Evolutionary conservation across 148 eudicot genomes (phyloP).

Genomic region (Fagopyrum esculentum): DNA sequence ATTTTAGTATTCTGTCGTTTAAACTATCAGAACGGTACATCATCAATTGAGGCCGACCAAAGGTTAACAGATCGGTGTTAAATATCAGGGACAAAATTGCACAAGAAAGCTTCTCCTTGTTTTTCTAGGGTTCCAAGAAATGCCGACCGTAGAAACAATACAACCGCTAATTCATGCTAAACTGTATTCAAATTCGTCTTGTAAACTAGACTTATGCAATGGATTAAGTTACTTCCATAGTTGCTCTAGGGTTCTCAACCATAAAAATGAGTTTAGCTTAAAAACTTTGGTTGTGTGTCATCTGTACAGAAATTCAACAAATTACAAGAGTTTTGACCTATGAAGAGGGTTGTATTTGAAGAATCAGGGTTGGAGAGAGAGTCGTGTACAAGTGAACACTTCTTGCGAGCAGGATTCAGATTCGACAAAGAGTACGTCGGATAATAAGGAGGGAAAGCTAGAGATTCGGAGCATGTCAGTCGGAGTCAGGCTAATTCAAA

Average conservation of each 20-base stretch:
- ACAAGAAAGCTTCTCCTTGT: not conserved
- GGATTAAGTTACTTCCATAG: constrained; percentile 5
- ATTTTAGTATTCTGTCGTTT: too few species aligned
- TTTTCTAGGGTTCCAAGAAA: constrained; percentile 15
- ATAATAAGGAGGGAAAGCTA: constrained; percentile 24
- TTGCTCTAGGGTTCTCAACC: constrained; percentile 1
- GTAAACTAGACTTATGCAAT: constrained; percentile 2
- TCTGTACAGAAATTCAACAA: constrained; percentile 13
- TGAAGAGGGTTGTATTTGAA: constrained; percentile 17
- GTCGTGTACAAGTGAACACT: constrained; percentile 34
- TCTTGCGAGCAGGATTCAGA: constrained; percentile 61
- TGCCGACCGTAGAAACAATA: constrained; percentile 9
- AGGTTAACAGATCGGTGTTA: too few species aligned
- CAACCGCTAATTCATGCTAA: constrained; percentile 1
- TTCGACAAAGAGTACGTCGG: constrained; percentile 24
- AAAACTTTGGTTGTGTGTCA: not conserved
- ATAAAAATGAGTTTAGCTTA: not conserved
- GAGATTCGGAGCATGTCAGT: constrained; percentile 32
- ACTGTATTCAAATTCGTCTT: constrained; percentile 15
- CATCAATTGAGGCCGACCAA: too few species aligned
- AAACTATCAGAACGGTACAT: too few species aligned
- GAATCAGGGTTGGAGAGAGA: constrained; percentile 17
- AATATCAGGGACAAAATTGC: too few species aligned
- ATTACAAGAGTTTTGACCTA: constrained; percentile 12
- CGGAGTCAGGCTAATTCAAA: constrained; percentile 23